Evolutionary conservation across 2,329 filamentous ascomycete species (phyloP).

Genomic region (Trichoderma harzianum): DNA sequence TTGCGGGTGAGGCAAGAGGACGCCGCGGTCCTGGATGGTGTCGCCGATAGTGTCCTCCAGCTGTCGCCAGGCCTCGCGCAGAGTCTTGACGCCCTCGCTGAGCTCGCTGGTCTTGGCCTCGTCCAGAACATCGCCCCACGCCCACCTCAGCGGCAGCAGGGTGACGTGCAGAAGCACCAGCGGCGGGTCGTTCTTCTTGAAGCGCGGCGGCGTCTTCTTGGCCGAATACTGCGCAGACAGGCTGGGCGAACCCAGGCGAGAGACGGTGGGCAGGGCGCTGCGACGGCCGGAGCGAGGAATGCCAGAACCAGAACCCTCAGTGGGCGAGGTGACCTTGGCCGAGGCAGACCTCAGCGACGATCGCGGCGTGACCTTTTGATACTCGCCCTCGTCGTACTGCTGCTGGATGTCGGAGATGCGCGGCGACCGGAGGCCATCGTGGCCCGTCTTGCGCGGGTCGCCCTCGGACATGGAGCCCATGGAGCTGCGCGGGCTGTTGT

Average conservation of each 20-base stretch:
- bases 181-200: constrained; percentile 58
- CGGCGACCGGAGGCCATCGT: constrained; percentile 33
- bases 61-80: constrained; percentile 63
- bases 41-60: constrained; percentile 69
- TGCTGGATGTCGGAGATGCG: constrained; percentile 52
- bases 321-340: neutral
- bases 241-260: constrained; percentile 54
- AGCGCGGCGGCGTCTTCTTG: constrained; percentile 56
- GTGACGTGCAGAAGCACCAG: constrained; percentile 77
- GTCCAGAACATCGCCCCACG: constrained; percentile 58
- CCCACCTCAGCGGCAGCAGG: constrained; percentile 65
- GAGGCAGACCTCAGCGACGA: constrained; percentile 44
- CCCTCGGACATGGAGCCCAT: constrained; percentile 47
- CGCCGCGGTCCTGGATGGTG: constrained; percentile 68
- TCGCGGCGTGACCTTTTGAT: constrained; percentile 51
- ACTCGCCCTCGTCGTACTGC: constrained; percentile 44
- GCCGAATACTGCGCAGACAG: constrained; percentile 52
- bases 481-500: constrained; percentile 55
- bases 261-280: constrained; percentile 46
- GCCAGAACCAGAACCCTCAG: constrained; percentile 46
- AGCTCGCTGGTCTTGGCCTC: constrained; percentile 39
- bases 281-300: constrained; percentile 57
- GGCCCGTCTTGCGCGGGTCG: constrained; percentile 32
- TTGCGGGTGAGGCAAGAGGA: constrained; percentile 73
- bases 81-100: constrained; percentile 44